phyloP scores from a whole-genome alignment of 2,329 filamentous ascomycete genomes.

The Penicillium corylophilum region DNA sequence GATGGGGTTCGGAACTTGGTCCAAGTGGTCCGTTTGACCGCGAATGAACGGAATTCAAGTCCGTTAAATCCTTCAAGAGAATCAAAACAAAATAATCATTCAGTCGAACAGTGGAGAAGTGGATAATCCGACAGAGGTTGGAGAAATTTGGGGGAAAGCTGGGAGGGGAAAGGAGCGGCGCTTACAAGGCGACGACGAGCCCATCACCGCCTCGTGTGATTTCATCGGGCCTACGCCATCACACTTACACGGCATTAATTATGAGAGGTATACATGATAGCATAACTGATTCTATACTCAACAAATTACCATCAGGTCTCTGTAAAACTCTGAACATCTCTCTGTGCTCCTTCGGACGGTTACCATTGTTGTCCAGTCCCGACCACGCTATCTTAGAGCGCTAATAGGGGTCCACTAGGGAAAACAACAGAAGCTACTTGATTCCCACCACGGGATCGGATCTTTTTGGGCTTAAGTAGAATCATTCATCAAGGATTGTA shows the following conservation, averaged over 20 bases:
- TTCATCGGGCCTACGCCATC: neutral
- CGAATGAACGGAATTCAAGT: constrained; percentile 17
- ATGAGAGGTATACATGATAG: neutral
- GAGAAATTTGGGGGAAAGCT: neutral
- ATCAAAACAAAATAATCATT: neutral
- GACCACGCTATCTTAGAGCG: neutral
- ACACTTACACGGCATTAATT: neutral
- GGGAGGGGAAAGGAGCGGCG: constrained; percentile 12
- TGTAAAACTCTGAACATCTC: neutral
- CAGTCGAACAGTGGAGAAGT: neutral
- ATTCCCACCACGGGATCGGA: no score
- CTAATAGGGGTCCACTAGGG: neutral
- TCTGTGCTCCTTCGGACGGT: neutral
- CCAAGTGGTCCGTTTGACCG: constrained; percentile 15
- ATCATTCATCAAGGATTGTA: no score
- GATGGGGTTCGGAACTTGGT: constrained; percentile 13
- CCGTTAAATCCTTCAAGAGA: neutral
- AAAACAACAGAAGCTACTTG: neutral
- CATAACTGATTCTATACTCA: neutral
- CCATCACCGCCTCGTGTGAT: neutral
- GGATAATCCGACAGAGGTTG: neutral
- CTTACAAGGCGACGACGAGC: constrained; percentile 12
- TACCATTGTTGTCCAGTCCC: neutral
- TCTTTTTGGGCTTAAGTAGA: no score
- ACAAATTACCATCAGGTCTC: neutral